Conservation (phyloP, 2,329 filamentous ascomycete genomes). For the Phialocephala subalpina region DNA sequence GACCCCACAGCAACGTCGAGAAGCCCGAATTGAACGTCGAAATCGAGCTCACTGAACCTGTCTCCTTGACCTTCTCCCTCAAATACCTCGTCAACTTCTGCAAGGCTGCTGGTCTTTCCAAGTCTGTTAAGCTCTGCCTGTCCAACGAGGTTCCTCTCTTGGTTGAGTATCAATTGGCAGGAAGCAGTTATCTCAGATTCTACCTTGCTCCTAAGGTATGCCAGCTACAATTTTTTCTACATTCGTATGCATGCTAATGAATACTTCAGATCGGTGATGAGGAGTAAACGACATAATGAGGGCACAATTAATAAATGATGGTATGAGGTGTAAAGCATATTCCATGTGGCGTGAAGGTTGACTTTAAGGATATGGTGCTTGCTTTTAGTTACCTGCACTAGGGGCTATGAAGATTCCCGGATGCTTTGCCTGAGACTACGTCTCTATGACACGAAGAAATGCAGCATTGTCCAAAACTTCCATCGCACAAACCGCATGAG, state of each 20-base stretch:
- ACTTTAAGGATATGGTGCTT: conserved; percentile 42
- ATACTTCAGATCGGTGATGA: conserved; percentile 71
- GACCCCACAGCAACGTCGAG: conserved; percentile 87
- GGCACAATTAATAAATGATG: conserved; percentile 38
- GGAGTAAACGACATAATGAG: conserved; percentile 52
- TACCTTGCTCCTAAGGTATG: conserved; percentile 96
- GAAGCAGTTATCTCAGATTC: conserved; percentile 92
- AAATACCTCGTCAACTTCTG: conserved; percentile 99
- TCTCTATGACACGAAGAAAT: conserved; percentile 31
- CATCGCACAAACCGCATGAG: conserved; percentile 14
- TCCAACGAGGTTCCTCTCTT: conserved; percentile 96
- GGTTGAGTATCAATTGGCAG: conserved; percentile 86
- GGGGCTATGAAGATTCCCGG: conserved; percentile 12
- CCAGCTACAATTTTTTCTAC: neutral
- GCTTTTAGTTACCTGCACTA: conserved; percentile 16
- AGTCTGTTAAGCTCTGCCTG: conserved; percentile 87
- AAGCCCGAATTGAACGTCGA: conserved; percentile 87
- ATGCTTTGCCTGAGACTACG: conserved; percentile 19
- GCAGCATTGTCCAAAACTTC: conserved; percentile 17
- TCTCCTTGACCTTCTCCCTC: conserved; percentile 94
- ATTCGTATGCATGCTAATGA: conserved; percentile 28
- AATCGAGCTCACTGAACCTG: conserved; percentile 91
- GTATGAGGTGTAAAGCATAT: conserved; percentile 40
- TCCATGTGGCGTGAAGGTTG: conserved; percentile 42
- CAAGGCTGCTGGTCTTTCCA: conserved; percentile 89